phyloP scores from a whole-genome alignment of 192 early-diverging fungal species.

The Umbelopsis vinacea region DNA sequence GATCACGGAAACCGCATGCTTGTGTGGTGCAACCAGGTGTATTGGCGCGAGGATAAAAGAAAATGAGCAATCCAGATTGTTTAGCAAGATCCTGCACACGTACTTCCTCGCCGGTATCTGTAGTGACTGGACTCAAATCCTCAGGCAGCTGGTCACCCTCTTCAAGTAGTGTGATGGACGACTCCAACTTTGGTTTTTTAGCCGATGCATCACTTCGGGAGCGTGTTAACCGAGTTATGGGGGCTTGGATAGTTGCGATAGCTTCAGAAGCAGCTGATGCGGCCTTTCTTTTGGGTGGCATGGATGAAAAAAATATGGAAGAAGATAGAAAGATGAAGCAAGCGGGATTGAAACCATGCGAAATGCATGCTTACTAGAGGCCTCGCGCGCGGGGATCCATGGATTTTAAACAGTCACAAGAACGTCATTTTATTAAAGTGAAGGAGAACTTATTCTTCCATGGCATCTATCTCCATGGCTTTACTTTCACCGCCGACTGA shows the following conservation, averaged over 20 bases:
- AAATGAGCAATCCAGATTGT: conserved; percentile 5
- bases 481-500: not conserved
- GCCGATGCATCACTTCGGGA: not conserved
- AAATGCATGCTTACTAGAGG: not conserved
- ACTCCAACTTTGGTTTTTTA: not conserved
- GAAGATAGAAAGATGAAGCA: not conserved
- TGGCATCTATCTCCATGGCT: conserved; percentile 27
- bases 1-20: conserved; percentile 16
- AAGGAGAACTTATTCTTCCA: conserved; percentile 4
- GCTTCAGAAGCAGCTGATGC: conserved; percentile 13
- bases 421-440: conserved; percentile 9
- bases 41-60: conserved; percentile 14
- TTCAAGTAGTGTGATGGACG: not conserved
- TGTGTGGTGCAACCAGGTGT: conserved; percentile 8
- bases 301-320: not conserved
- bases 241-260: not conserved
- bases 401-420: conserved; percentile 1
- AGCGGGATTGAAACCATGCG: not conserved
- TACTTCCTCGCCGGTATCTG: not conserved
- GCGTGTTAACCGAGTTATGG: not conserved
- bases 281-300: conserved; percentile 18
- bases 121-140: conserved; percentile 21
- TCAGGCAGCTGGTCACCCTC: conserved; percentile 11
- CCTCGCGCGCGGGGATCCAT: no score
- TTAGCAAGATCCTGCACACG: conserved; percentile 6